Percentiles rank a stretch among this genome's conserved stretches.
Evolutionary conservation across 768 basidiomycete species (phyloP).

Genomic region (Obba rivulosa): DNA sequence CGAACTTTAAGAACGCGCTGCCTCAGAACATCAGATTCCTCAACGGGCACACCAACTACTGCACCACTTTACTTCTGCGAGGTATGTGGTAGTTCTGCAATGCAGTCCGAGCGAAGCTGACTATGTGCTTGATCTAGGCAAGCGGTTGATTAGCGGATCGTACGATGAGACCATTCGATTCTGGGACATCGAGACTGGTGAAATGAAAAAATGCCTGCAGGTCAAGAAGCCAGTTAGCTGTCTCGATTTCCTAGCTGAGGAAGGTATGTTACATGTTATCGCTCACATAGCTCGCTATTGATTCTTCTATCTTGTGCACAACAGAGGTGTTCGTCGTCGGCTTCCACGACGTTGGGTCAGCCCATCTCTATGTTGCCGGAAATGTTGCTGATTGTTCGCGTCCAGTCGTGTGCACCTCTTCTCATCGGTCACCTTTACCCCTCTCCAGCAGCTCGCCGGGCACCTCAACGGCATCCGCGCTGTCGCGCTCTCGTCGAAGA

Average conservation of each 20-base stretch:
- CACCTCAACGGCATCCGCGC: slow-evolving; percentile 89
- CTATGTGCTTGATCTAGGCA: slow-evolving; percentile 33
- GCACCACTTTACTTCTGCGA: slow-evolving; percentile 72
- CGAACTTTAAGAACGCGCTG: slow-evolving; percentile 71
- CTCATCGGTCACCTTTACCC: slow-evolving; percentile 79
- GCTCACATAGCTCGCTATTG: background rate
- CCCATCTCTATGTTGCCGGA: too few species aligned
- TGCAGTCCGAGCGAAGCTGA: background rate
- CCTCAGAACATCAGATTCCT: slow-evolving; percentile 78
- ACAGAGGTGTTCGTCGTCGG: slow-evolving; percentile 87
- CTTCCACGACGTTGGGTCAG: slow-evolving; percentile 87
- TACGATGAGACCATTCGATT: slow-evolving; percentile 92
- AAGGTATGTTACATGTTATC: slow-evolving; percentile 42
- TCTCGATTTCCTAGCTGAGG: slow-evolving; percentile 78
- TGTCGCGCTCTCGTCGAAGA: slow-evolving; percentile 78
- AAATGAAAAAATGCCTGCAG: slow-evolving; percentile 67
- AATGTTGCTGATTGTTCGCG: slow-evolving; percentile 3
- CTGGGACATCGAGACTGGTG: slow-evolving; percentile 74
- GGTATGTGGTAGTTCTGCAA: slow-evolving; percentile 22
- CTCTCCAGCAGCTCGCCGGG: slow-evolving; percentile 77
- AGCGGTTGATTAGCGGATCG: slow-evolving; percentile 81
- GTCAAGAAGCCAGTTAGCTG: slow-evolving; percentile 91
- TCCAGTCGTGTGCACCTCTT: slow-evolving; percentile 81
- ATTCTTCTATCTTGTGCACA: background rate
- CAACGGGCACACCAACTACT: slow-evolving; percentile 81